phyloP scores from a whole-genome alignment of 139 green algal species.

The Tetradesmus lagerheimii region DNA sequence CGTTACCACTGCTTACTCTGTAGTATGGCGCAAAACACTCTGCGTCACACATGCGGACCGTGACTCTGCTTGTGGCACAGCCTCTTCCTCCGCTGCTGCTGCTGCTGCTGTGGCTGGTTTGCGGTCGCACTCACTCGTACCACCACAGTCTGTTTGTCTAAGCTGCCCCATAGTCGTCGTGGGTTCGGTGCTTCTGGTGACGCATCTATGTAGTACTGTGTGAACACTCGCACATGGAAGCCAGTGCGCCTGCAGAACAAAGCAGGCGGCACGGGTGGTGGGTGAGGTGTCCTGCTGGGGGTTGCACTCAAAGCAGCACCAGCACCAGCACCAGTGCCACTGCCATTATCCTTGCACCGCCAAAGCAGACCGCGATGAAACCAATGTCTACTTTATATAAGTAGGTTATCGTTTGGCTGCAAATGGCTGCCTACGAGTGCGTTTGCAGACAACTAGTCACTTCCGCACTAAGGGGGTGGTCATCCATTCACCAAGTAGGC shows the following conservation, averaged over 20 bases:
- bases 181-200: background rate
- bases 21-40: too few species aligned
- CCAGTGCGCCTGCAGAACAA: conserved; percentile 58
- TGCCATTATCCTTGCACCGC: background rate
- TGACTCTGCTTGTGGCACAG: too few species aligned
- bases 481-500: background rate
- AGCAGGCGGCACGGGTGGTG: background rate
- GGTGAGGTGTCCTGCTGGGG: background rate
- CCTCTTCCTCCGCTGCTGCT: too few species aligned
- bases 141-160: conserved; percentile 40
- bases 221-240: conserved; percentile 71
- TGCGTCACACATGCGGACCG: too few species aligned
- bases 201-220: conserved; percentile 45
- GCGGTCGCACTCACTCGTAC: conserved; percentile 26
- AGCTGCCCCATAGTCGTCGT: conserved; percentile 29
- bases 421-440: background rate
- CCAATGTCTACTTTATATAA: background rate
- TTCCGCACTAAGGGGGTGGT: background rate
- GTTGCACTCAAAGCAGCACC: background rate
- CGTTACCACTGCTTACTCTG: too few species aligned
- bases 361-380: background rate
- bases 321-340: background rate
- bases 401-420: background rate
- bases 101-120: too few species aligned
- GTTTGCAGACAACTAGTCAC: background rate